phyloP scores from a whole-genome alignment of 2,329 filamentous ascomycete genomes.

The Phialophora expanda region DNA sequence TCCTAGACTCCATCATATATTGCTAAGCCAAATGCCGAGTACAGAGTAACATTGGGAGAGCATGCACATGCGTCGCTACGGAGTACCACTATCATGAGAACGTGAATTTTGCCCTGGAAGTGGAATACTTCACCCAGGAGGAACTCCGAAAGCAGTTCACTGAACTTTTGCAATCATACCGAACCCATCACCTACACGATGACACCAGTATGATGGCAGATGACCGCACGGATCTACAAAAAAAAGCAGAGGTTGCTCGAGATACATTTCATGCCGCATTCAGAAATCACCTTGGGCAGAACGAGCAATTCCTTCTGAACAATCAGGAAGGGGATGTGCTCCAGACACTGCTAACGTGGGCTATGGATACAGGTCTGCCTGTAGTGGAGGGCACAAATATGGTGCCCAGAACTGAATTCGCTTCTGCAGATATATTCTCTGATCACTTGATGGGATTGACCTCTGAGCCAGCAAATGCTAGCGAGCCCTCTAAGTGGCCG shows the following conservation, averaged over 20 bases:
- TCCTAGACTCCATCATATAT: neutral
- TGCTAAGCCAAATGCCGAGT: constrained; percentile 3
- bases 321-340: constrained; percentile 15
- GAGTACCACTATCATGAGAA: constrained; percentile 23
- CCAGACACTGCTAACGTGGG: constrained; percentile 20
- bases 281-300: constrained; percentile 4
- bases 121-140: constrained; percentile 23
- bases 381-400: neutral
- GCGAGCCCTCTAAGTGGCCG: constrained; percentile 13
- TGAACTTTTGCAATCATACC: constrained; percentile 21
- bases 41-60: constrained; percentile 16
- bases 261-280: constrained; percentile 21
- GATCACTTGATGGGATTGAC: constrained; percentile 14
- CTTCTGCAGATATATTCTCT: neutral
- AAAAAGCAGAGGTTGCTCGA: constrained; percentile 18
- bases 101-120: constrained; percentile 13
- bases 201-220: constrained; percentile 1
- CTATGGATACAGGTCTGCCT: constrained; percentile 6
- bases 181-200: constrained; percentile 10
- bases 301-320: constrained; percentile 17
- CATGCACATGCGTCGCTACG: constrained; percentile 21
- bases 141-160: constrained; percentile 15
- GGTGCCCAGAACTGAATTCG: neutral
- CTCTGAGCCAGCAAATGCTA: constrained; percentile 13
- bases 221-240: constrained; percentile 4